Conservation (phyloP, 148 eudicot species). For the Suaeda aralocaspica region DNA sequence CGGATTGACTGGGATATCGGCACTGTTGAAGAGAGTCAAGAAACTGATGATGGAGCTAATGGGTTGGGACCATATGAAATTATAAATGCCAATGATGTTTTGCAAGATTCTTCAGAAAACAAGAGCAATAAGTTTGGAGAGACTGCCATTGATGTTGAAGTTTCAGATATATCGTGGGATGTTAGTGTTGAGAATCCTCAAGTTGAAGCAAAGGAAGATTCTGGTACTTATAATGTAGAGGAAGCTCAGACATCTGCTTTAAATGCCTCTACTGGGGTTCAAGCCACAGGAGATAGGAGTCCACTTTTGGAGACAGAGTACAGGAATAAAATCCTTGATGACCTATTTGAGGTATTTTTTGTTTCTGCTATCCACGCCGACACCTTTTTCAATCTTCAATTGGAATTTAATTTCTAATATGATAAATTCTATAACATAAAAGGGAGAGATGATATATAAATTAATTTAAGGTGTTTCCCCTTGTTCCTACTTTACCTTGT, state of each 20-base stretch:
- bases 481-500: slow-evolving; percentile 3
- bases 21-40: slow-evolving; percentile 63
- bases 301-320: slow-evolving; percentile 85
- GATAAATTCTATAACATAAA: no score
- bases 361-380: not conserved
- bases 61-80: slow-evolving; percentile 95
- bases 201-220: slow-evolving; percentile 37
- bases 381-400: not conserved
- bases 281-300: slow-evolving; percentile 48
- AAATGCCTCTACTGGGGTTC: slow-evolving; percentile 32
- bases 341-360: slow-evolving; percentile 76
- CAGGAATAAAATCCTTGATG: slow-evolving; percentile 85
- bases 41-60: slow-evolving; percentile 64
- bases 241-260: slow-evolving; percentile 35
- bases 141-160: slow-evolving; percentile 33
- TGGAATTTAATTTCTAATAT: not conserved
- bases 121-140: slow-evolving; percentile 39
- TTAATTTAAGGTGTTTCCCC: not conserved
- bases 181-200: slow-evolving; percentile 68
- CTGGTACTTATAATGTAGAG: slow-evolving; percentile 26
- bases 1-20: slow-evolving; percentile 99
- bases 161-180: slow-evolving; percentile 78
- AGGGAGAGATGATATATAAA: not conserved
- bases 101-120: slow-evolving; percentile 36
- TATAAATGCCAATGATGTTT: slow-evolving; percentile 72